Conservation (phyloP, 352 stramenopile species). For the Phytophthora colocasiae region DNA sequence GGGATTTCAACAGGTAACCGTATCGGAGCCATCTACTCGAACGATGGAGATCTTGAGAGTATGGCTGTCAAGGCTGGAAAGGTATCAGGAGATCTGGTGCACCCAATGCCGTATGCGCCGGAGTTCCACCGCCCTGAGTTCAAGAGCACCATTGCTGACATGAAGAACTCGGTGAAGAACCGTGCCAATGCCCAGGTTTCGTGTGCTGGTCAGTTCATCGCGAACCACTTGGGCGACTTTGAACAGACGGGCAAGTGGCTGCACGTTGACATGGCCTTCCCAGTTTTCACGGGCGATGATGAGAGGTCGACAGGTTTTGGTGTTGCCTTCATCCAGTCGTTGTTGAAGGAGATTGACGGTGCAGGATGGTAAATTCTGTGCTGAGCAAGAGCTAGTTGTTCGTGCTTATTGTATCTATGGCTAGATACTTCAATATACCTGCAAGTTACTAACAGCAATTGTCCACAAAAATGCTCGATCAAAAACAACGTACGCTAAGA, state of each 20-base stretch:
- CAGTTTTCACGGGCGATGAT: conserved; percentile 73
- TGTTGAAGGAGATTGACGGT: conserved; percentile 65
- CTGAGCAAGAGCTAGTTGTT: no score
- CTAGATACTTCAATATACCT: no score
- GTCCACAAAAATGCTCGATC: no score
- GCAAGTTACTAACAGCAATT: no score
- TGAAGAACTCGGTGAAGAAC: conserved; percentile 98
- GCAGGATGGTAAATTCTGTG: conserved; percentile 48
- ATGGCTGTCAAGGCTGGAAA: conserved; percentile 85
- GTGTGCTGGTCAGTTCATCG: conserved; percentile 97
- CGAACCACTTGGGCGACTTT: conserved; percentile 90
- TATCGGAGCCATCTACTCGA: conserved; percentile 94
- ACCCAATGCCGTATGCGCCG: conserved; percentile 93
- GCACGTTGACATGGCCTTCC: conserved; percentile 97
- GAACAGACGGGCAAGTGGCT: conserved; percentile 91
- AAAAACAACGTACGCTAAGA: no score
- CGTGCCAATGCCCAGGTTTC: conserved; percentile 91
- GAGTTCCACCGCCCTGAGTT: conserved; percentile 95
- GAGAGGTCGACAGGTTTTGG: conserved; percentile 94
- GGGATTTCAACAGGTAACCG: conserved; percentile 92
- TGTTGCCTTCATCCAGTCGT: conserved; percentile 89
- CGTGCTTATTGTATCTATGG: no score
- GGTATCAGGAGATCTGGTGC: conserved; percentile 90
- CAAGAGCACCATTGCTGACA: conserved; percentile 93
- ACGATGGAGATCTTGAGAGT: conserved; percentile 90